Base-by-base conservation (phyloP, 179 eudicot genomes). In the Gypsophila paniculata region DNA sequence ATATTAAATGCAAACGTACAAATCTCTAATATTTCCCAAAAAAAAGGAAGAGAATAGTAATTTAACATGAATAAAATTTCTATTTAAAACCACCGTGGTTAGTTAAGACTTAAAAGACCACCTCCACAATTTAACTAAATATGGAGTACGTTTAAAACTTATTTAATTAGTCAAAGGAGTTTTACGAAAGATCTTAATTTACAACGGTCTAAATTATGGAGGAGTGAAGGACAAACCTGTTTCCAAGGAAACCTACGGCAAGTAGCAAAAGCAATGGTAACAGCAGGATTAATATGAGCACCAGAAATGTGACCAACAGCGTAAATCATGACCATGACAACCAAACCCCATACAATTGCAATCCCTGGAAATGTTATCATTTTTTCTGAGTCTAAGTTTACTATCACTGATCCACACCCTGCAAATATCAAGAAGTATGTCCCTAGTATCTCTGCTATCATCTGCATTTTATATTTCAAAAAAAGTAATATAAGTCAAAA, bases 211-310 rank as follows among this genome's bases (percentile, higher is more conserved):
- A 1, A 29, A 29, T 29, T 1, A 55, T 5, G 26, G 29, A 29
- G 34, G 42, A 39, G 44, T n/a, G 0, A 46, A 11, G 1, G 21
- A 22, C 52, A 57, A 61, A 92, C 98, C 90, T 91, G 90, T 71
- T 83, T 89, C 93, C 93, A 87, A 0, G 97, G 97, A 42, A 93
- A 85, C 49, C 90, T 87, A 5, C 87, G 86, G 74, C 85, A 79
- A 42, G 89, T 80, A 34, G 98, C 98, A 52, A 93, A 93, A 62
- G 98, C 98, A 72, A 91, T 71, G 74, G 98, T 91, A 73, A 93
- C 98, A 1, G 98, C 93, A 39, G 98, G 97, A 64, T 93, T 93
- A 14, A 93, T 82, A 83, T 93, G 98, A 58, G 93, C 95, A 51
- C 98, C 98, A 12, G 98, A 93, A 59, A 93, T 91, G 58, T 93